These are phyloP conservation scores for Penicillium silybi DNA, from an alignment of 495 filamentous ascomycete genomes.

Conservation along the genomic window DNA sequence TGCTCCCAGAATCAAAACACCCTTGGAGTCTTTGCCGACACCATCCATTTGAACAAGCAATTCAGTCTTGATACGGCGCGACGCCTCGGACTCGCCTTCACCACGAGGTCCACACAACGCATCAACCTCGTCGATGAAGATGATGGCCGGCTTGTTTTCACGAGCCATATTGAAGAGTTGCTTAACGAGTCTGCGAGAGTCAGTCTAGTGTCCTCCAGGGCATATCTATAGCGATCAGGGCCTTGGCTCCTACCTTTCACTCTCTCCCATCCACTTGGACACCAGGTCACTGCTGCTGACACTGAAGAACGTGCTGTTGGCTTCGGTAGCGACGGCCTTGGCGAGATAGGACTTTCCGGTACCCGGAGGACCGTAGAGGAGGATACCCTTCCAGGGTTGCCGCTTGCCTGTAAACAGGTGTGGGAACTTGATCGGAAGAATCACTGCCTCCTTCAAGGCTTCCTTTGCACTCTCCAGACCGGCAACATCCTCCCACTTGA, in stretches of 20 bases:
- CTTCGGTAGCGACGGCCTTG: conserved; percentile 96
- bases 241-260: conserved; percentile 65
- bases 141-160: conserved; percentile 96
- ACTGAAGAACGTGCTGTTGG: conserved; percentile 99
- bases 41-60: conserved; percentile 99
- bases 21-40: conserved; percentile 89
- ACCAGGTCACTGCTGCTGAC: conserved; percentile 96
- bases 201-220: conserved; percentile 11
- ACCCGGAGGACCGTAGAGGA: conserved; percentile 93
- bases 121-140: conserved; percentile 99
- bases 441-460: conserved; percentile 94
- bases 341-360: conserved; percentile 97
- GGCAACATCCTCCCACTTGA: conserved; percentile 98
- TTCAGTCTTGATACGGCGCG: conserved; percentile 95
- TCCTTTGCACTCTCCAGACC: conserved; percentile 94
- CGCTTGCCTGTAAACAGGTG: conserved; percentile 95
- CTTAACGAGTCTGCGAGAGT: conserved; percentile 74
- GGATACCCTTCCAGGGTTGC: conserved; percentile 96
- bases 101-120: conserved; percentile 93
- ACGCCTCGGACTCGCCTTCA: conserved; percentile 97
- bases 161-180: conserved; percentile 97
- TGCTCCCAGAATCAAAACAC: conserved; percentile 91
- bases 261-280: conserved; percentile 99
- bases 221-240: neutral
- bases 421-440: conserved; percentile 96